Conservation (phyloP, 1,139 yeast genomes). For the Scheffersomyces segobiensis region DNA sequence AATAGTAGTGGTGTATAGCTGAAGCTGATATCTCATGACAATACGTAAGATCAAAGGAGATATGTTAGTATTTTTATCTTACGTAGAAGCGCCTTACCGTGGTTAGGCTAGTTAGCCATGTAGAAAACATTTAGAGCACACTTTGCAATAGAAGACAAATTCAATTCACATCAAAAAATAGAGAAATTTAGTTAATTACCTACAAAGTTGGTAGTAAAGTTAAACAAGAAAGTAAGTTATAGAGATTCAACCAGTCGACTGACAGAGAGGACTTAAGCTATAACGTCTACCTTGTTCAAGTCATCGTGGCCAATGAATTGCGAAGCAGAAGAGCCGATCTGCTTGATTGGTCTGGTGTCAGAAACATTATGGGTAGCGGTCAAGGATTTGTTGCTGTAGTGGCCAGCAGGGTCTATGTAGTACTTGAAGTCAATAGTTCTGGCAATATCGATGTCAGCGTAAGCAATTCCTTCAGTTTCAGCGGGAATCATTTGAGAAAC, state of each 20-base stretch:
- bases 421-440: slow-evolving; percentile 1
- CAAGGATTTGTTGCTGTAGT: slow-evolving; percentile 3
- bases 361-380: not conserved
- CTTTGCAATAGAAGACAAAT: not conserved
- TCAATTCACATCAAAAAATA: not conserved
- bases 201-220: not conserved
- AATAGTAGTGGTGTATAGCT: too few relatives aligned
- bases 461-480: slow-evolving; percentile 2
- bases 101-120: not conserved
- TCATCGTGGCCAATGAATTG: not conserved
- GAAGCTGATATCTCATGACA: too few relatives aligned
- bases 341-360: not conserved
- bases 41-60: too few relatives aligned
- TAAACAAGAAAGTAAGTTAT: not conserved
- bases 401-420: slow-evolving; percentile 8
- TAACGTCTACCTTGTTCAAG: not conserved
- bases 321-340: not conserved
- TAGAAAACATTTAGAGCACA: not conserved
- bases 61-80: too few relatives aligned
- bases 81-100: not conserved
- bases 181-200: not conserved
- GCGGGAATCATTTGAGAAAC: not conserved
- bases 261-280: not conserved
- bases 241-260: not conserved
- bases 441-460: slow-evolving; percentile 4